Conservation (phyloP, 495 filamentous ascomycete species). For the Daldinia decipiens region DNA sequence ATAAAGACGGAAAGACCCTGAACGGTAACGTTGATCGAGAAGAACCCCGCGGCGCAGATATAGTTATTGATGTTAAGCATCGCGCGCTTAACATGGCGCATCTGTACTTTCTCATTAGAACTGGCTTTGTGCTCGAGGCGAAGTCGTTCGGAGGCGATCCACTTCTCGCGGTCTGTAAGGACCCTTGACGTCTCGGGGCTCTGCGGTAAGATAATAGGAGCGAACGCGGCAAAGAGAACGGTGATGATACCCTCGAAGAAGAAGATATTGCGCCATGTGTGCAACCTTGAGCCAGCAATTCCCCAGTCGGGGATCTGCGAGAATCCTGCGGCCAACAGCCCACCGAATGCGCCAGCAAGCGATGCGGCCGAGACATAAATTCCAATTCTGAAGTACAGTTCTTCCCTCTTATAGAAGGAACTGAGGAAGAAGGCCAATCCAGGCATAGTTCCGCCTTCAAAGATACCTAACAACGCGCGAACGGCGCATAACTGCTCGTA, state of each 20-base stretch:
- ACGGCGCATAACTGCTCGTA: conserved; percentile 56
- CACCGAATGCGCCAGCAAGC: conserved; percentile 66
- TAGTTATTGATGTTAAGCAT: conserved; percentile 59
- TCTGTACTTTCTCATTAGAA: conserved; percentile 51
- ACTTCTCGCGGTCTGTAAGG: conserved; percentile 61
- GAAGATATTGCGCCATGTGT: conserved; percentile 74
- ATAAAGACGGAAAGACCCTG: conserved; percentile 63
- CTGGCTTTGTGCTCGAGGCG: conserved; percentile 52
- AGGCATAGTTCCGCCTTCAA: conserved; percentile 65
- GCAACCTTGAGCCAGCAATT: conserved; percentile 54
- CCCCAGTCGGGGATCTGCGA: conserved; percentile 61
- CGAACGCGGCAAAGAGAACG: conserved; percentile 58
- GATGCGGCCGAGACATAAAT: conserved; percentile 66
- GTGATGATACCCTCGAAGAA: conserved; percentile 71
- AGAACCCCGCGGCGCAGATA: conserved; percentile 59
- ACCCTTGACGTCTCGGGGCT: conserved; percentile 61
- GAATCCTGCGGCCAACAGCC: conserved; percentile 64
- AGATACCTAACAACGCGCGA: conserved; percentile 61
- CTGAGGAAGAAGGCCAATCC: conserved; percentile 66
- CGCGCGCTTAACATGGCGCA: conserved; percentile 52
- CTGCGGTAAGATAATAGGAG: conserved; percentile 66
- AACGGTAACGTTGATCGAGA: conserved; percentile 64
- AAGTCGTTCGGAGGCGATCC: conserved; percentile 55
- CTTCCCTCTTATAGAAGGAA: conserved; percentile 66
- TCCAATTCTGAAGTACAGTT: conserved; percentile 66